Evolutionary conservation across 306 rosid species (phyloP).

Genomic region (Fagus crenata): DNA sequence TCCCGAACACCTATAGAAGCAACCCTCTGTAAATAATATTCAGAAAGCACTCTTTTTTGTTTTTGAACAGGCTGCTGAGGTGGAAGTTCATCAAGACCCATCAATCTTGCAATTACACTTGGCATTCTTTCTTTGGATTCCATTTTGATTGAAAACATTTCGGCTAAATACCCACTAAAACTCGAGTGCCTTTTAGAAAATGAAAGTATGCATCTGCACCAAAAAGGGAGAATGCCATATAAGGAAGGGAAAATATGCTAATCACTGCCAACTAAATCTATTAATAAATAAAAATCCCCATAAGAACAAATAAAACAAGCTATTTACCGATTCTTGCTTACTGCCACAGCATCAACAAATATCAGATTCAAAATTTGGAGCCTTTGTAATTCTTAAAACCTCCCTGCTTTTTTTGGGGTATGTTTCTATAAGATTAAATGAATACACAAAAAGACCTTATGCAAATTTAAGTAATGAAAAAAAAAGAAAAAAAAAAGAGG

Average conservation of each 20-base stretch:
- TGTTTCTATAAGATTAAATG: slow-evolving; percentile 24
- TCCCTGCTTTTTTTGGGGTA: slow-evolving; percentile 46
- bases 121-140: slow-evolving; percentile 41
- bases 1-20: slow-evolving; percentile 68
- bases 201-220: slow-evolving; percentile 42
- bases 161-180: slow-evolving; percentile 24
- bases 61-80: slow-evolving; percentile 40
- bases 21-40: slow-evolving; percentile 59
- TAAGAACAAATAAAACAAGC: slow-evolving; percentile 22
- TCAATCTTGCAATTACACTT: slow-evolving; percentile 71
- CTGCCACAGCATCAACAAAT: slow-evolving; percentile 22
- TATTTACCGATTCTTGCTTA: slow-evolving; percentile 26
- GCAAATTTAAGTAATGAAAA: not conserved
- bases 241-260: slow-evolving; percentile 10
- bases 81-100: slow-evolving; percentile 69
- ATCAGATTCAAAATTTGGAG: slow-evolving; percentile 23
- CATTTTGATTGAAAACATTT: slow-evolving; percentile 44
- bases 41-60: slow-evolving; percentile 69
- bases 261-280: slow-evolving; percentile 21
- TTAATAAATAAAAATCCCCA: not conserved
- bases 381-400: slow-evolving; percentile 40
- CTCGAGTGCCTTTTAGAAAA: slow-evolving; percentile 36
- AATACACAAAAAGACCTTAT: slow-evolving; percentile 17
- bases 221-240: slow-evolving; percentile 30
- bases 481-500: not conserved